Conservation (phyloP, 371 early-diverging fungal genomes). For the Circinella umbellata region DNA sequence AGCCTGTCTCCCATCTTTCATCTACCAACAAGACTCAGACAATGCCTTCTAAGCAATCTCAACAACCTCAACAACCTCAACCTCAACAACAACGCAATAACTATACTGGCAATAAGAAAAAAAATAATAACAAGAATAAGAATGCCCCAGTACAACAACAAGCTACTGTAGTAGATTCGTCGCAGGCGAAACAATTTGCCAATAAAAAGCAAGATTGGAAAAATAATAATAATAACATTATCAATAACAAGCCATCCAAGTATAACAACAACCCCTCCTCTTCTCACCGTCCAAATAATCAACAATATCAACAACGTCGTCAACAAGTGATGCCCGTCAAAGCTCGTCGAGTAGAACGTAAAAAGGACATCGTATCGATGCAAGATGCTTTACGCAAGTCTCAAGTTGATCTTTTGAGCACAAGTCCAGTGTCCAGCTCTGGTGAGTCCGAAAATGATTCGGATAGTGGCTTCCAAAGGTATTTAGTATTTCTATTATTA, state of each 20-base stretch:
- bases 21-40: neutral
- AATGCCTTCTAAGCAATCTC: neutral
- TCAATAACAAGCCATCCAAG: neutral
- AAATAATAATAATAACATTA: neutral
- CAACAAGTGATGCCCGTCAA: slow-evolving; percentile 17
- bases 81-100: slow-evolving; percentile 7
- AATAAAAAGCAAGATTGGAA: slow-evolving; percentile 3
- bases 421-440: slow-evolving; percentile 10
- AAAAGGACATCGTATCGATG: slow-evolving; percentile 22
- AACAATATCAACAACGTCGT: neutral
- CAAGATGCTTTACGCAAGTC: slow-evolving; percentile 20
- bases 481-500: too few species aligned
- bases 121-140: slow-evolving; percentile 5
- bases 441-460: slow-evolving; percentile 7
- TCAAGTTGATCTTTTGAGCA: neutral
- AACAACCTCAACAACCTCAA: neutral
- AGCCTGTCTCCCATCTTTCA: neutral
- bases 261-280: neutral
- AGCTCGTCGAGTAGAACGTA: slow-evolving; percentile 24
- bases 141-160: neutral
- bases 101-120: neutral
- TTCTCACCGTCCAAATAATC: neutral
- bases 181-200: neutral
- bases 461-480: slow-evolving; percentile 6
- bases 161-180: neutral